phyloP scores from a whole-genome alignment of 1,284 basidiomycete genomes.

The Tausonia pullulans region DNA sequence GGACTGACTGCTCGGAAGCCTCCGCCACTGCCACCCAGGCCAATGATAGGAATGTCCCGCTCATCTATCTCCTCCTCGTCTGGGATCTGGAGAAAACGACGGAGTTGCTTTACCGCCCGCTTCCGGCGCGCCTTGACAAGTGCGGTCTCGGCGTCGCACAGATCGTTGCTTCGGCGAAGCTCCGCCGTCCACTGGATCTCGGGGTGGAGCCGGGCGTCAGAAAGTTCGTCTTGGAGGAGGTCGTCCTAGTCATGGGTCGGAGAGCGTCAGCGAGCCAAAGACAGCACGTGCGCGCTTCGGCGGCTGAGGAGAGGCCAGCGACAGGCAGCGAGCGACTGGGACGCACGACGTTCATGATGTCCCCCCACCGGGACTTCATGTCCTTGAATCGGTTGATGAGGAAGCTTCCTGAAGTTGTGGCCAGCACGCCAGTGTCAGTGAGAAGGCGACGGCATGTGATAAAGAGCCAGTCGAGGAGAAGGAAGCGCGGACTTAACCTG shows the following conservation, averaged over 20 bases:
- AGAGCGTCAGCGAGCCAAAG: neutral
- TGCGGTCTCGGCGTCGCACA: constrained; percentile 11
- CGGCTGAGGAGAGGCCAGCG: neutral
- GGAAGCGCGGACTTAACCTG: no score
- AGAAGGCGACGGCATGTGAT: no score
- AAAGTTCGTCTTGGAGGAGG: constrained; percentile 10
- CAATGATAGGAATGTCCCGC: constrained; percentile 29
- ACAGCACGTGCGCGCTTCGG: neutral
- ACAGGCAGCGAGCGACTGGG: neutral
- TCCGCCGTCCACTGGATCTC: constrained; percentile 12
- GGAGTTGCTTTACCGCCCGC: constrained; percentile 12
- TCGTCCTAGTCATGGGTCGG: neutral
- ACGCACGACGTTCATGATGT: constrained; percentile 13
- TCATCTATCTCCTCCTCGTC: constrained; percentile 25
- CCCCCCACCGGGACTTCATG: constrained; percentile 11
- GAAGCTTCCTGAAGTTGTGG: neutral
- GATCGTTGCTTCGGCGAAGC: constrained; percentile 7
- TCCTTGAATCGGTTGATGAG: constrained; percentile 9
- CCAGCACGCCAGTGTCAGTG: no score
- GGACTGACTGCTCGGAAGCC: constrained; percentile 26
- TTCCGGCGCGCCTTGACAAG: constrained; percentile 9
- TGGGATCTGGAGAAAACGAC: constrained; percentile 2
- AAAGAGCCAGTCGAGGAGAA: no score
- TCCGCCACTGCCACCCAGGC: constrained; percentile 31
- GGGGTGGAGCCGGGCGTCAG: constrained; percentile 12